Evolutionary conservation across 306 rosid genomes (phyloP).

Genomic region (Fragaria nilgerrensis): DNA sequence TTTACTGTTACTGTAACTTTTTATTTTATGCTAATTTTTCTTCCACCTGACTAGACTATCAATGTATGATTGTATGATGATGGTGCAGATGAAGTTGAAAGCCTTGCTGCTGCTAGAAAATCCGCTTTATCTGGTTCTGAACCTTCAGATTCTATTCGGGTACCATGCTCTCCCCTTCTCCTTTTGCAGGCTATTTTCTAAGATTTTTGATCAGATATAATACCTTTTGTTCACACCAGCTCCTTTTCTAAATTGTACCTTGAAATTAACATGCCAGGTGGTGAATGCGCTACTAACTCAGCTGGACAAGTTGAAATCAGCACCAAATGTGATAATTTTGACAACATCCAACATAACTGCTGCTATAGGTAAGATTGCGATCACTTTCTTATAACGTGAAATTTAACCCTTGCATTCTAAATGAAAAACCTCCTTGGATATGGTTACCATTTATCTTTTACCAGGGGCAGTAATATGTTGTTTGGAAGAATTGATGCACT

Average conservation of each 20-base stretch:
- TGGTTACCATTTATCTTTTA: constrained; percentile 1
- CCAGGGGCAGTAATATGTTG: neutral
- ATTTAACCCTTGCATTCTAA: neutral
- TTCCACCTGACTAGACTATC: constrained; percentile 19
- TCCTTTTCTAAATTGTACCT: constrained; percentile 22
- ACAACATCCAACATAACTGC: constrained; percentile 96
- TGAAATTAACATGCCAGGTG: constrained; percentile 60
- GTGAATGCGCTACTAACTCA: constrained; percentile 95
- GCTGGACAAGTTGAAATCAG: constrained; percentile 85
- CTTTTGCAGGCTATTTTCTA: neutral
- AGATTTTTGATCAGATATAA: neutral
- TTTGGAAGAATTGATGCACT: neutral
- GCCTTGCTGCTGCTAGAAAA: constrained; percentile 97
- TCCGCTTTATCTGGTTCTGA: constrained; percentile 97
- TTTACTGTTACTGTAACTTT: constrained; percentile 26
- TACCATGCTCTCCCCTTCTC: constrained; percentile 26
- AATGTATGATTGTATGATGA: constrained; percentile 30
- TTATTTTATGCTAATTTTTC: constrained; percentile 23
- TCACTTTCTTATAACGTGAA: constrained; percentile 16
- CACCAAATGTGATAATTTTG: constrained; percentile 90
- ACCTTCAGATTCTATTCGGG: constrained; percentile 99
- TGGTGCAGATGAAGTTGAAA: constrained; percentile 92
- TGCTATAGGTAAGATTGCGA: constrained; percentile 77
- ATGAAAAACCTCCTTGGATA: neutral
- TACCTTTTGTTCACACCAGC: neutral